Conservation (phyloP, 202 grass and related monocot genomes). For the Setaria viridis region DNA sequence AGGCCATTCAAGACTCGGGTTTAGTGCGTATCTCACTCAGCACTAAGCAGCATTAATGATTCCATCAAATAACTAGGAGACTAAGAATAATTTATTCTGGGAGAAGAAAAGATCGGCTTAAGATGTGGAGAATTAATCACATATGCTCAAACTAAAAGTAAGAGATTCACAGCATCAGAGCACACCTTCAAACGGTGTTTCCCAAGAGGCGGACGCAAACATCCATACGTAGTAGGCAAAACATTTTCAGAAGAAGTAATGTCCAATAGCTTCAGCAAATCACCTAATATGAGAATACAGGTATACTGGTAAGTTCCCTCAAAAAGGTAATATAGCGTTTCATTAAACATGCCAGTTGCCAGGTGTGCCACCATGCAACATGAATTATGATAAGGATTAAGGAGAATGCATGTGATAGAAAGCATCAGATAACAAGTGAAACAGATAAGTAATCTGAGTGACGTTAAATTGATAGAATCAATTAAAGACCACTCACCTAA, state of each 20-base stretch:
- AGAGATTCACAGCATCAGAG: conserved; percentile 12
- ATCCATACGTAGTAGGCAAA: conserved; percentile 82
- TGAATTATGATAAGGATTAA: not conserved
- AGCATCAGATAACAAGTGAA: not conserved
- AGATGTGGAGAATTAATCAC: not conserved
- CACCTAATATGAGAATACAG: conserved; percentile 53
- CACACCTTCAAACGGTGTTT: conserved; percentile 85
- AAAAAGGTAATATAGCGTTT: not conserved
- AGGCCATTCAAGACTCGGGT: conserved; percentile 26
- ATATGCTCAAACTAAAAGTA: not conserved
- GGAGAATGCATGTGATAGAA: not conserved
- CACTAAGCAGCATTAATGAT: conserved; percentile 30
- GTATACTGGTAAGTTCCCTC: not conserved
- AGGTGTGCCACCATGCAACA: not conserved
- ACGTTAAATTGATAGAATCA: not conserved
- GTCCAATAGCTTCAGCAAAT: conserved; percentile 75
- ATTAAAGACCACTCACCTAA: conserved; percentile 59
- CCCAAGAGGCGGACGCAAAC: conserved; percentile 71
- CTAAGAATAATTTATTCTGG: not conserved
- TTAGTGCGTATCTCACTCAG: not conserved
- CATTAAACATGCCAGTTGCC: not conserved
- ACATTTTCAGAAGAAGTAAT: conserved; percentile 58
- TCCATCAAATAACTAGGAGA: conserved; percentile 26
- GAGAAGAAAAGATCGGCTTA: not conserved
- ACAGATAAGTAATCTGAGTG: not conserved